Percentiles rank a stretch among this genome's conserved stretches.
phyloP scores from a whole-genome alignment of 768 basidiomycete species.

The Pisolithus albus region DNA sequence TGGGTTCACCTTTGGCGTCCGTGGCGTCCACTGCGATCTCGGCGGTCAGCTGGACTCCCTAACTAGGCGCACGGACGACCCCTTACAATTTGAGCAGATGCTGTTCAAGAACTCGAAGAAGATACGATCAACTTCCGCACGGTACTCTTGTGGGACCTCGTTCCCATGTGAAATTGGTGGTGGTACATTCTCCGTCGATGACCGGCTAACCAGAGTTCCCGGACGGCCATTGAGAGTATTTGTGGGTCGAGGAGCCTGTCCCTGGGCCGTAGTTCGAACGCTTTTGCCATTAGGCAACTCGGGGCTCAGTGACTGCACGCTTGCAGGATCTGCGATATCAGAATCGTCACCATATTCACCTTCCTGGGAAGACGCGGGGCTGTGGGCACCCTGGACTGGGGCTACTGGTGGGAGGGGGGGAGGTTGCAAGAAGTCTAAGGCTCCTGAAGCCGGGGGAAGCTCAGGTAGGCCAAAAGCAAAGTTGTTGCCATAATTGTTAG shows the following conservation, averaged over 20 bases:
- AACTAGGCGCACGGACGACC: slow-evolving; percentile 6
- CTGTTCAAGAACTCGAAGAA: slow-evolving; percentile 86
- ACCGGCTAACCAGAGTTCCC: slow-evolving; percentile 10
- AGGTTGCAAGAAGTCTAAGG: slow-evolving; percentile 27
- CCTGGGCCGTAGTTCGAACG: slow-evolving; percentile 9
- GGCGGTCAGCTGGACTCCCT: slow-evolving; percentile 9
- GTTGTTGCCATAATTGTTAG: slow-evolving; percentile 35
- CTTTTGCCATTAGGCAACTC: slow-evolving; percentile 24
- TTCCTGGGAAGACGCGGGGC: slow-evolving; percentile 37
- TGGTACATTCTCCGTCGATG: slow-evolving; percentile 22
- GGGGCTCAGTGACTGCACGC: slow-evolving; percentile 22
- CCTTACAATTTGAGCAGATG: slow-evolving; percentile 84
- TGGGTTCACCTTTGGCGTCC: slow-evolving; percentile 92
- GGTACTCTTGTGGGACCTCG: slow-evolving; percentile 77
- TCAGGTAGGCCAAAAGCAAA: slow-evolving; percentile 34
- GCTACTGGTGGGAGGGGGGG: slow-evolving; percentile 5
- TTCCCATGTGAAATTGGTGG: slow-evolving; percentile 31
- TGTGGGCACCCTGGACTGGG: slow-evolving; percentile 12
- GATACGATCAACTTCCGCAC: slow-evolving; percentile 76
- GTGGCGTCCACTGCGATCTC: slow-evolving; percentile 72
- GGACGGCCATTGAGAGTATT: slow-evolving; percentile 12
- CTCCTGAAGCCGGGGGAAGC: slow-evolving; percentile 17
- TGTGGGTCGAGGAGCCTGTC: slow-evolving; percentile 19
- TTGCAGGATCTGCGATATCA: slow-evolving; percentile 30
- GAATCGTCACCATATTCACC: slow-evolving; percentile 46